phyloP scores from a whole-genome alignment of 2,329 filamentous ascomycete species.

The Fusarium sp. region DNA sequence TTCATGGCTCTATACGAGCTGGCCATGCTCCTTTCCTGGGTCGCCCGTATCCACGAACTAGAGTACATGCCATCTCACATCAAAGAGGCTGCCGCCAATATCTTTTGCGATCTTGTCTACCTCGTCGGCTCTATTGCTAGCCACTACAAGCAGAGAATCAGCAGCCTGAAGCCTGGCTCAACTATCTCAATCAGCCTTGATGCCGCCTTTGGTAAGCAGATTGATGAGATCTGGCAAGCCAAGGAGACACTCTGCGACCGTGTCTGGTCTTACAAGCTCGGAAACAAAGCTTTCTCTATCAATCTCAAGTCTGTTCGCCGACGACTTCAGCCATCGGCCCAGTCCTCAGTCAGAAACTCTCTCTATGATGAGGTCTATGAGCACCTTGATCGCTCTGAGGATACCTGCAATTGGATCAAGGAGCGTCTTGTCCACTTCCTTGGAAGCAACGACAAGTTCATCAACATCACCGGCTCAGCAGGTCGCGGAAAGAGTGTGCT shows the following conservation, averaged over 20 bases:
- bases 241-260: slow-evolving; percentile 49
- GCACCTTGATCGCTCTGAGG: slow-evolving; percentile 52
- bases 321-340: slow-evolving; percentile 47
- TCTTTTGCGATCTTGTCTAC: slow-evolving; percentile 52
- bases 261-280: slow-evolving; percentile 52
- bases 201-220: slow-evolving; percentile 49
- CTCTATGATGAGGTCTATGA: slow-evolving; percentile 52
- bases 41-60: slow-evolving; percentile 52
- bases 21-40: slow-evolving; percentile 51
- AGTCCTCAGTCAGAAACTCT: slow-evolving; percentile 42
- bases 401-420: slow-evolving; percentile 56
- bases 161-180: slow-evolving; percentile 40
- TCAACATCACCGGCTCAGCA: slow-evolving; percentile 50
- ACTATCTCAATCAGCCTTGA: slow-evolving; percentile 51
- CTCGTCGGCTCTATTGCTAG: slow-evolving; percentile 51
- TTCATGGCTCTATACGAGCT: slow-evolving; percentile 55
- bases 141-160: slow-evolving; percentile 52
- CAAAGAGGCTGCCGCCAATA: slow-evolving; percentile 47
- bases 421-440: slow-evolving; percentile 51
- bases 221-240: slow-evolving; percentile 50
- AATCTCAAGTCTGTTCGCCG: slow-evolving; percentile 48
- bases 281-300: slow-evolving; percentile 34
- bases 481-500: slow-evolving; percentile 54
- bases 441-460: slow-evolving; percentile 47
- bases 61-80: slow-evolving; percentile 48